phyloP scores from a whole-genome alignment of 495 filamentous ascomycete genomes.

The Trichoderma orchidacearum region DNA sequence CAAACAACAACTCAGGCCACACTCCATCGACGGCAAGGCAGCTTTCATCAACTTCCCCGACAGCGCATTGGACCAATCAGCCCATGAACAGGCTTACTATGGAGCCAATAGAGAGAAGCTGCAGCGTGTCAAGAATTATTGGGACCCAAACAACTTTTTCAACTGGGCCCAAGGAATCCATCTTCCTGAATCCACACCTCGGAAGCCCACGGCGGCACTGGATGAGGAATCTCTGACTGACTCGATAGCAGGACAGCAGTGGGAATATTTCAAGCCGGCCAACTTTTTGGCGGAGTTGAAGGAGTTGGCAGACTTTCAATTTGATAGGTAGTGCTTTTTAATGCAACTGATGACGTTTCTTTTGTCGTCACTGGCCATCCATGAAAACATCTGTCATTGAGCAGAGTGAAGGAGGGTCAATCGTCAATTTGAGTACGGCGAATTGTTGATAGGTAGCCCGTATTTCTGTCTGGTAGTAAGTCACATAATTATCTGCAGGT shows the following conservation, averaged over 20 bases:
- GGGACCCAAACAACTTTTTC: background rate
- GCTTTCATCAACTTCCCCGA: background rate
- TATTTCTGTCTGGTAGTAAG: no score
- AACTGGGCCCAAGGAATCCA: constrained; percentile 3
- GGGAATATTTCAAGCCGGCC: no score
- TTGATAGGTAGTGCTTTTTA: no score
- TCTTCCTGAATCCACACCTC: constrained; percentile 1
- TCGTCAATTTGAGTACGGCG: no score
- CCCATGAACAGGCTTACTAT: background rate
- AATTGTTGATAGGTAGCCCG: no score
- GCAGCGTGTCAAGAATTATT: background rate
- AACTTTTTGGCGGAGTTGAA: no score
- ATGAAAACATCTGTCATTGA: no score
- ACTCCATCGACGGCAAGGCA: background rate
- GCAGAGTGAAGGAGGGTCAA: no score
- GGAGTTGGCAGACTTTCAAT: no score
- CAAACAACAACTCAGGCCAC: constrained; percentile 8
- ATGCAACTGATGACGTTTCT: no score
- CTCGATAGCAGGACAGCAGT: background rate
- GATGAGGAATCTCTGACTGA: background rate
- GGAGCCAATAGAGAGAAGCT: background rate
- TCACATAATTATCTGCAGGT: no score
- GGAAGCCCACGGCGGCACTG: background rate
- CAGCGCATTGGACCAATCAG: background rate
- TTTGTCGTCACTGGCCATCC: no score